A percentile compares a stretch with the other conserved stretches of the same genome.
Conservation (phyloP, 352 stramenopile genomes). For the Phytophthora pisi region DNA sequence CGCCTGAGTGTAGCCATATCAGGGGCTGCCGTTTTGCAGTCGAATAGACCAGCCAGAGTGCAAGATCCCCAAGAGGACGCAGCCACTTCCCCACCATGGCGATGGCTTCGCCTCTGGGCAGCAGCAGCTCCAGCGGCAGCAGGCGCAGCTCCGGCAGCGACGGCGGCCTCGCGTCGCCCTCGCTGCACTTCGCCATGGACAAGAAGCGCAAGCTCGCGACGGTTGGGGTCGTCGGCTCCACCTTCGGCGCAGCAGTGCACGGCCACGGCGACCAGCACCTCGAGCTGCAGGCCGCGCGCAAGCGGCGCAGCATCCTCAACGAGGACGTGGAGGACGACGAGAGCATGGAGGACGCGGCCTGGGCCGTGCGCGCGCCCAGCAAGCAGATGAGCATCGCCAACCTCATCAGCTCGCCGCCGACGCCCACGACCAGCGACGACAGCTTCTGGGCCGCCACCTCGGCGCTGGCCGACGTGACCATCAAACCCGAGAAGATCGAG, state of each 20-base stretch:
- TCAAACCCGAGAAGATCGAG: slow-evolving; percentile 36
- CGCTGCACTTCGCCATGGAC: slow-evolving; percentile 11
- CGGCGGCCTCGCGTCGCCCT: slow-evolving; percentile 17
- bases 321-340: slow-evolving; percentile 24
- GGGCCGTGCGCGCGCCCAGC: slow-evolving; percentile 11
- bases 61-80: slow-evolving; percentile 36
- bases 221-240: background rate
- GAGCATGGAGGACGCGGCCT: slow-evolving; percentile 16
- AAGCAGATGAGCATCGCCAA: slow-evolving; percentile 50
- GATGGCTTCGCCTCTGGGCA: slow-evolving; percentile 34
- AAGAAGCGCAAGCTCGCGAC: slow-evolving; percentile 40
- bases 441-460: slow-evolving; percentile 31
- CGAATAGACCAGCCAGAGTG: slow-evolving; percentile 22
- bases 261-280: no score
- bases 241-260: background rate
- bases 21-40: background rate
- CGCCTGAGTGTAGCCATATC: slow-evolving; percentile 5
- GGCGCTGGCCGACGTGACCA: slow-evolving; percentile 27
- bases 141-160: slow-evolving; percentile 24
- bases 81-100: slow-evolving; percentile 12
- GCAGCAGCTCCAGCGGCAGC: slow-evolving; percentile 8
- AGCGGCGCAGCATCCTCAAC: slow-evolving; percentile 36
- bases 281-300: slow-evolving; percentile 15
- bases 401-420: slow-evolving; percentile 43
- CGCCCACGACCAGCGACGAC: slow-evolving; percentile 34